phyloP scores from a whole-genome alignment of 331 rosid genomes.

The Dryas integrifolia region DNA sequence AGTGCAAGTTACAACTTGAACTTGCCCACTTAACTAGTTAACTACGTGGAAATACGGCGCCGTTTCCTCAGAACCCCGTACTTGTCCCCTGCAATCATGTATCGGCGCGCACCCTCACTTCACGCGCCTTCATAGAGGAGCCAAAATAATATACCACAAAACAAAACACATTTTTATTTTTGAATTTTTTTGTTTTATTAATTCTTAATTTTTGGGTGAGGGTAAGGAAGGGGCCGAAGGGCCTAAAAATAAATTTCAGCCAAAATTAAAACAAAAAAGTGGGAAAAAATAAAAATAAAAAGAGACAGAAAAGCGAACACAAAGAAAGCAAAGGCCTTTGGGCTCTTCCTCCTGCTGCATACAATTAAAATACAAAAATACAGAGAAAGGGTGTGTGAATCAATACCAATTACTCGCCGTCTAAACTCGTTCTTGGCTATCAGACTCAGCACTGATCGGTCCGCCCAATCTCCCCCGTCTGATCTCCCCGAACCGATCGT shows the following conservation, averaged over 20 bases:
- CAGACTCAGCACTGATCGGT: conserved; percentile 43
- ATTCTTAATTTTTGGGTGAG: too few relatives aligned
- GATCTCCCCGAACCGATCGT: conserved; percentile 27
- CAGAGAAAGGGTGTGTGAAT: conserved; percentile 37
- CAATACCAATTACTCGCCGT: conserved; percentile 45
- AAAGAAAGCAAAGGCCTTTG: conserved; percentile 21
- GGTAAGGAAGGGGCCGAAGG: too few relatives aligned
- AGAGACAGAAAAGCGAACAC: neutral
- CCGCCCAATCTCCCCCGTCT: conserved; percentile 35
- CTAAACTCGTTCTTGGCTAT: conserved; percentile 16
- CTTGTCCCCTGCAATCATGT: too few relatives aligned
- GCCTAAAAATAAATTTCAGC: too few relatives aligned
- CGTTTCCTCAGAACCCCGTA: neutral
- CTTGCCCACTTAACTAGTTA: neutral
- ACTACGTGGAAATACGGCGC: neutral
- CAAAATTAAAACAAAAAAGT: neutral
- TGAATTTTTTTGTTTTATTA: too few relatives aligned
- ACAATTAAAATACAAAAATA: conserved; percentile 5
- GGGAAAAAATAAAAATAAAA: neutral
- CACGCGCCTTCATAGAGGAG: neutral
- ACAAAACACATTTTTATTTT: neutral
- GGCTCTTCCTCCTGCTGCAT: conserved; percentile 4
- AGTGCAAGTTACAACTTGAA: too few relatives aligned
- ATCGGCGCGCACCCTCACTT: neutral
- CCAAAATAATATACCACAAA: neutral